These are phyloP conservation scores for Peniophora sp. DNA, from an alignment of 1,284 basidiomycete species.

Conservation along the genomic window DNA sequence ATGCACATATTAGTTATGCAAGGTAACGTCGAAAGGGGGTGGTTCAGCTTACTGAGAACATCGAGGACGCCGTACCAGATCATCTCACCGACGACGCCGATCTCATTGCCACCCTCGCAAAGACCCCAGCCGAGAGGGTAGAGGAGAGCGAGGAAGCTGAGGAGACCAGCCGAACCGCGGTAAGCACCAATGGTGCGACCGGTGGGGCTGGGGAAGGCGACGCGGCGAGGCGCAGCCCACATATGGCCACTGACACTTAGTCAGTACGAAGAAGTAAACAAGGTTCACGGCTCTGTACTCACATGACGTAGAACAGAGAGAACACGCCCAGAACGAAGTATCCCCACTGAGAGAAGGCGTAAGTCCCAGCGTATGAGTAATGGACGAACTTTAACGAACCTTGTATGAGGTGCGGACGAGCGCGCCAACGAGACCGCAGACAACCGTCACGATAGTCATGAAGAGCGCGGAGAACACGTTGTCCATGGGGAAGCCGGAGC, in stretches of 20 bases:
- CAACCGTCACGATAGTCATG: slow-evolving; percentile 41
- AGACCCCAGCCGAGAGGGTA: slow-evolving; percentile 43
- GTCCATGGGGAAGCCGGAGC: slow-evolving; percentile 42
- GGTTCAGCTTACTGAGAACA: slow-evolving; percentile 24
- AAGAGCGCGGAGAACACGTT: slow-evolving; percentile 48
- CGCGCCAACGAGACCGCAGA: slow-evolving; percentile 42
- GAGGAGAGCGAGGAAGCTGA: slow-evolving; percentile 42
- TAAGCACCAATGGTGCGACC: slow-evolving; percentile 22
- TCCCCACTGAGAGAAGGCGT: slow-evolving; percentile 30
- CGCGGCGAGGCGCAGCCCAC: slow-evolving; percentile 6
- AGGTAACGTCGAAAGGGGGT: too few relatives aligned
- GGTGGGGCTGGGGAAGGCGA: slow-evolving; percentile 20
- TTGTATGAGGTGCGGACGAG: slow-evolving; percentile 38
- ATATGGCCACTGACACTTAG: slow-evolving; percentile 8
- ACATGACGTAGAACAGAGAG: slow-evolving; percentile 42
- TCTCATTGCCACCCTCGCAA: slow-evolving; percentile 39
- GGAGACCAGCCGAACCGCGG: slow-evolving; percentile 31
- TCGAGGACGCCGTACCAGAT: slow-evolving; percentile 58
- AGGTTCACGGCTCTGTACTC: slow-evolving; percentile 16
- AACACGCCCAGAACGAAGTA: slow-evolving; percentile 38
- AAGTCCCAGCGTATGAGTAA: too few relatives aligned
- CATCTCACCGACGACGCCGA: slow-evolving; percentile 35
- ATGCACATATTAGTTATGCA: too few relatives aligned
- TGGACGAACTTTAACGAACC: too few relatives aligned
- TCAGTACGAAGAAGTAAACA: slow-evolving; percentile 15